Percentiles rank a stretch among this genome's conserved stretches.
phyloP scores from a whole-genome alignment of 331 rosid species.

The Dryas integrifolia region DNA sequence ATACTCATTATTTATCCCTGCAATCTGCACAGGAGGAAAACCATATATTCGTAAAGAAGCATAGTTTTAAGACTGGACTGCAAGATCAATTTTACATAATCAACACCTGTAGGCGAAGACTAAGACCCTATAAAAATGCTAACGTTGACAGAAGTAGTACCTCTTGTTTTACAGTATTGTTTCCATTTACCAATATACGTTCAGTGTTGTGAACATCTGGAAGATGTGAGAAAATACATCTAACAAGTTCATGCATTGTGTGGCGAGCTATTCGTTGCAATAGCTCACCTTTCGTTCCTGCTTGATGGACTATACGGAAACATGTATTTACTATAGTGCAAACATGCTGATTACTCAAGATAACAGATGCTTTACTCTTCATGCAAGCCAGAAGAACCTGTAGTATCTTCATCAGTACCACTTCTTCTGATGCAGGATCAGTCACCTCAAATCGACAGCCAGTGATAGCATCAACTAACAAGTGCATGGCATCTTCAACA shows the following conservation, averaged over 20 bases:
- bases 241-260: conserved; percentile 79
- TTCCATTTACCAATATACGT: conserved; percentile 65
- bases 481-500: conserved; percentile 78
- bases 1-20: conserved; percentile 50
- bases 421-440: conserved; percentile 88
- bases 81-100: neutral
- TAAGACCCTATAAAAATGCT: neutral
- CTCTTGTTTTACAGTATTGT: conserved; percentile 50
- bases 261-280: conserved; percentile 86
- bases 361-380: conserved; percentile 86
- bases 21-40: conserved; percentile 53
- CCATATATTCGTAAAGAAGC: conserved; percentile 20
- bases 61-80: neutral
- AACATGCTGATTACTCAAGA: conserved; percentile 87
- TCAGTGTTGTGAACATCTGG: conserved; percentile 70
- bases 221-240: conserved; percentile 84
- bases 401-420: conserved; percentile 81
- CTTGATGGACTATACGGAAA: conserved; percentile 96
- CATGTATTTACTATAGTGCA: conserved; percentile 89
- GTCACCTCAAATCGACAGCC: conserved; percentile 89
- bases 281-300: conserved; percentile 77
- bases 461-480: conserved; percentile 86
- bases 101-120: conserved; percentile 3
- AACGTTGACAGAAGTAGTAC: conserved; percentile 35
- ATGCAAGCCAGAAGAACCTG: conserved; percentile 91